Evolutionary conservation across 1,284 basidiomycete genomes (phyloP).

Genomic region (Phlebopus sp.): DNA sequence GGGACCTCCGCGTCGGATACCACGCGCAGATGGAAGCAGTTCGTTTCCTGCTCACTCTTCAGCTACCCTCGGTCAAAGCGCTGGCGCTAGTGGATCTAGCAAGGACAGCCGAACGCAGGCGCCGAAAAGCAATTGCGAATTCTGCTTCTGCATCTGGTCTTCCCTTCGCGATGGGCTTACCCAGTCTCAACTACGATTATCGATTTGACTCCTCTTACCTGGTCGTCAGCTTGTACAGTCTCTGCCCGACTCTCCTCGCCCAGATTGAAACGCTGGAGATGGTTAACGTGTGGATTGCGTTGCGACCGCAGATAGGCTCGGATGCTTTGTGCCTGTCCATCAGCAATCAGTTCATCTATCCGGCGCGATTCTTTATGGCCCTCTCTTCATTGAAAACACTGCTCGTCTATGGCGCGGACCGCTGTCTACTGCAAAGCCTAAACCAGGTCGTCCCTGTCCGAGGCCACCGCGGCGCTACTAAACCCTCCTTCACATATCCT

Average conservation of each 20-base stretch:
- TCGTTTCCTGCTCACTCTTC: not conserved
- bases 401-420: not conserved
- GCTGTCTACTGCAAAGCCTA: slow-evolving; percentile 2
- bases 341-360: not conserved
- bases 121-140: not conserved
- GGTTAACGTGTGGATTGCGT: not conserved
- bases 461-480: no score
- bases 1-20: slow-evolving; percentile 5
- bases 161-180: not conserved
- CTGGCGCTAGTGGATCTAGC: slow-evolving; percentile 6
- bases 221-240: not conserved
- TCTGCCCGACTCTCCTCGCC: not conserved
- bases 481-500: not conserved
- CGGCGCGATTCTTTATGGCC: not conserved
- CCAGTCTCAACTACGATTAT: not conserved
- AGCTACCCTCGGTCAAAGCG: slow-evolving; percentile 6
- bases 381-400: slow-evolving; percentile 4
- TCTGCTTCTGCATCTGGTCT: not conserved
- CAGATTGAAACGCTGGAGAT: slow-evolving; percentile 6
- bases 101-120: not conserved
- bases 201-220: slow-evolving; percentile 2
- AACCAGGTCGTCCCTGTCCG: not conserved
- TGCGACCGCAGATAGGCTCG: not conserved
- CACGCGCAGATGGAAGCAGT: slow-evolving; percentile 3
- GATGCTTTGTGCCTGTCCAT: not conserved